Percentiles rank a stretch among this genome's conserved stretches.
phyloP scores from a whole-genome alignment of 2,329 filamentous ascomycete genomes.

The Ampelomyces quisqualis region DNA sequence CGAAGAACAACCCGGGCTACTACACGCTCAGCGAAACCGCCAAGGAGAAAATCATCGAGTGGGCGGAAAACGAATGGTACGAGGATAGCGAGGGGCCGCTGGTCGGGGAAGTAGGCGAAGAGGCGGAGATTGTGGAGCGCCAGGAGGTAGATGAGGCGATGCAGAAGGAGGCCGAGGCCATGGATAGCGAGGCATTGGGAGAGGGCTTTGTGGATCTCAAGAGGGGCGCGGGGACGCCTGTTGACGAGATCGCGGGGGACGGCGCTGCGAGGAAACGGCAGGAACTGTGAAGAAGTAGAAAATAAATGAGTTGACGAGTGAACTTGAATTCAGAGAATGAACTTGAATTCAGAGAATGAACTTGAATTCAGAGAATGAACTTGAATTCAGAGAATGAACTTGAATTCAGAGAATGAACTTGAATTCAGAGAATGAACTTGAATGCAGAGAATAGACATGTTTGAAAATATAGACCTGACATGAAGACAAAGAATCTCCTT shows the following conservation, averaged over 20 bases:
- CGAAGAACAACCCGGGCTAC: slow-evolving; percentile 71
- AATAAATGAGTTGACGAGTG: no score
- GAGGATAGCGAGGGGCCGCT: slow-evolving; percentile 46
- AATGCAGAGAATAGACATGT: no score
- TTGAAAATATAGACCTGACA: no score
- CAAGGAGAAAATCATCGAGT: slow-evolving; percentile 63
- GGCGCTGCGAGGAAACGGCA: slow-evolving; percentile 12
- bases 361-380: no score
- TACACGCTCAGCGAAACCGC: slow-evolving; percentile 66
- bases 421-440: no score
- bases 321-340: no score
- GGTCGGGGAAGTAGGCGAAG: slow-evolving; percentile 31
- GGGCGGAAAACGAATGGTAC: slow-evolving; percentile 68
- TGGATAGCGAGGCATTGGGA: slow-evolving; percentile 11
- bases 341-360: no score
- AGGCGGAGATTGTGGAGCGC: slow-evolving; percentile 35
- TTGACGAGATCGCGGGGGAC: slow-evolving; percentile 7
- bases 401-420: no score
- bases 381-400: no score
- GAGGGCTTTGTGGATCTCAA: slow-evolving; percentile 22
- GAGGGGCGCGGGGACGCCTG: slow-evolving; percentile 8
- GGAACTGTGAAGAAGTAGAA: slow-evolving; percentile 6
- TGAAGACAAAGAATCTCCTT: no score
- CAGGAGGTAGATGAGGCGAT: slow-evolving; percentile 25
- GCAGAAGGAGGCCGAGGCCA: slow-evolving; percentile 18